These are phyloP conservation scores for Mytilinidion resinicola DNA, from an alignment of 495 filamentous ascomycete species.

Conservation along the genomic window DNA sequence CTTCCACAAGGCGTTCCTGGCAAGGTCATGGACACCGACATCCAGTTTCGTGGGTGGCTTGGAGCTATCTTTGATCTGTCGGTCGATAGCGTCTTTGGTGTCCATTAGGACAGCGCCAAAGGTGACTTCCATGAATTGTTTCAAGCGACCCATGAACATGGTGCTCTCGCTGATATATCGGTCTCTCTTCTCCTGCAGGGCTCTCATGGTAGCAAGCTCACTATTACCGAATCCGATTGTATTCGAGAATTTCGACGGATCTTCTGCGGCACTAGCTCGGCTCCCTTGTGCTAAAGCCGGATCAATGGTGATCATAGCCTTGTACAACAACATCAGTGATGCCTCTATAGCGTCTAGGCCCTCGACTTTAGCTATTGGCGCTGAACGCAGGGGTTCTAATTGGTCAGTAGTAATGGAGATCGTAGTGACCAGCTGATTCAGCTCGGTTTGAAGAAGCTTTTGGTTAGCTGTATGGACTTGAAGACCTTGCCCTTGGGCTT, in stretches of 20 bases:
- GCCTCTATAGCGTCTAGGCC: slow-evolving; percentile 71
- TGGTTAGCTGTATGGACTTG: slow-evolving; percentile 97
- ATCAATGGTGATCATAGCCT: slow-evolving; percentile 92
- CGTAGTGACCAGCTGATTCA: slow-evolving; percentile 72
- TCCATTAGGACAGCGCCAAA: slow-evolving; percentile 69
- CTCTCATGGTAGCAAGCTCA: slow-evolving; percentile 85
- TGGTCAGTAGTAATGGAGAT: slow-evolving; percentile 76
- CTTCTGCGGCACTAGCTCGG: slow-evolving; percentile 4
- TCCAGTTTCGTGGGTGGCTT: slow-evolving; percentile 44
- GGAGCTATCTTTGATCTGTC: slow-evolving; percentile 20
- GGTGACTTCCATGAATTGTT: slow-evolving; percentile 70
- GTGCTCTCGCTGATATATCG: slow-evolving; percentile 67
- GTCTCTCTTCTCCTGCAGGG: slow-evolving; percentile 87
- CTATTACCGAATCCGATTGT: slow-evolving; percentile 61
- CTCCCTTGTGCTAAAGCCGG: slow-evolving; percentile 48
- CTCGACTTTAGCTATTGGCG: slow-evolving; percentile 61
- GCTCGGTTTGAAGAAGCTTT: slow-evolving; percentile 82
- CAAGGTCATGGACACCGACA: slow-evolving; percentile 45
- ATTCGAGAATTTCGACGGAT: slow-evolving; percentile 30
- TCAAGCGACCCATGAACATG: slow-evolving; percentile 67
- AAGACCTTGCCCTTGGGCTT: slow-evolving; percentile 91
- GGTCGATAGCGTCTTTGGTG: slow-evolving; percentile 51
- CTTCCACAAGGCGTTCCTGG: slow-evolving; percentile 62
- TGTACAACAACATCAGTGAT: slow-evolving; percentile 74
- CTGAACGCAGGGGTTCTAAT: slow-evolving; percentile 63